phyloP scores from a whole-genome alignment of 2,329 filamentous ascomycete genomes.

The Aspergillus brunneoviolaceus region DNA sequence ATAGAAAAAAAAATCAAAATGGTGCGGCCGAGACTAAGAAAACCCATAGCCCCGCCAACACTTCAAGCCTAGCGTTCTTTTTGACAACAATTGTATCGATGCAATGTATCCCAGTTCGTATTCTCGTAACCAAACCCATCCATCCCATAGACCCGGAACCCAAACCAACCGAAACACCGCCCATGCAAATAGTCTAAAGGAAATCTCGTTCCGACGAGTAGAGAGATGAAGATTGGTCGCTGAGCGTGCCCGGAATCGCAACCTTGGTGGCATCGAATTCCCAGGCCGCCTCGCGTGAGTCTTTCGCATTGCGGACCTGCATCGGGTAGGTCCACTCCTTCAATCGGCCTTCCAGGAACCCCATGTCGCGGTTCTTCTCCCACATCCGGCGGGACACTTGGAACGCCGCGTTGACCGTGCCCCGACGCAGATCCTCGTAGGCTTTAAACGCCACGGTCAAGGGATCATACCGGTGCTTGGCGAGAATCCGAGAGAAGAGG shows the following conservation, averaged over 20 bases:
- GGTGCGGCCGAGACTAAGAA: background rate
- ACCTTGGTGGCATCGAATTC: constrained; percentile 39
- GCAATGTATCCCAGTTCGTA: constrained; percentile 11
- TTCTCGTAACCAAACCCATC: constrained; percentile 11
- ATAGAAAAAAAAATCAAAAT: background rate
- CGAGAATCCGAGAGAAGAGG: constrained; percentile 42
- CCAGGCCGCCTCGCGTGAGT: constrained; percentile 34
- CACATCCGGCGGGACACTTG: constrained; percentile 41
- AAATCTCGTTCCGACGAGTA: constrained; percentile 27
- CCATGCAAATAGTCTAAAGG: constrained; percentile 9
- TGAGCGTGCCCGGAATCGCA: constrained; percentile 28
- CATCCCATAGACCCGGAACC: background rate
- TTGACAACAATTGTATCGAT: constrained; percentile 12
- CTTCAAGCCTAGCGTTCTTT: background rate
- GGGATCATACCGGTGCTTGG: constrained; percentile 34
- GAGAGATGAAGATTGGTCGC: constrained; percentile 26
- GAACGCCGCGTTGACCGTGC: constrained; percentile 41
- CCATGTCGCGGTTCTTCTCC: constrained; percentile 41
- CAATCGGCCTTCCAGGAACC: constrained; percentile 35
- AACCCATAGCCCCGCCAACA: background rate
- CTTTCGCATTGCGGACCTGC: constrained; percentile 27
- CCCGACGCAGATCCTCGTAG: constrained; percentile 40
- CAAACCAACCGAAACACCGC: constrained; percentile 3
- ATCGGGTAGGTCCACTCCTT: constrained; percentile 41
- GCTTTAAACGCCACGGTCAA: constrained; percentile 35